Conservation (phyloP, 805 yeast genomes). For the Yarrowia deformans region DNA sequence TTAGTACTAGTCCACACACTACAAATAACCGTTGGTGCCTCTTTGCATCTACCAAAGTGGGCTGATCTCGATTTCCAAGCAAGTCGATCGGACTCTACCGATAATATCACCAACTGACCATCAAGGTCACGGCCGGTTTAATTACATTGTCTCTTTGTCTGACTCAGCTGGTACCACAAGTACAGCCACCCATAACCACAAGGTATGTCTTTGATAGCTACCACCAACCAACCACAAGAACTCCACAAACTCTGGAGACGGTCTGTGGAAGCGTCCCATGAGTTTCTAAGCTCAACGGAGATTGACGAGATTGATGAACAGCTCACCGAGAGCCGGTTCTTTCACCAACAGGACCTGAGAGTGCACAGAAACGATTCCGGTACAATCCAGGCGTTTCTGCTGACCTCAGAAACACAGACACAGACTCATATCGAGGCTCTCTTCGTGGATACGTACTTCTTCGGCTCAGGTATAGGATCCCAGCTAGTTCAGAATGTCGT, state of each 20-base stretch:
- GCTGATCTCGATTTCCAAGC: too few relatives aligned
- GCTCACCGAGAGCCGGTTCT: neutral
- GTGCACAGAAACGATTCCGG: too few relatives aligned
- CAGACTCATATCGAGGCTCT: neutral
- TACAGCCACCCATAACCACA: too few relatives aligned
- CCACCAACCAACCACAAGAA: neutral
- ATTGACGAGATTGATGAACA: neutral
- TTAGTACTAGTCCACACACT: too few relatives aligned
- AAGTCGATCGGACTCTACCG: too few relatives aligned
- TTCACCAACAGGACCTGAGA: neutral
- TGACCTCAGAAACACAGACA: neutral
- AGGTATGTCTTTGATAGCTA: too few relatives aligned
- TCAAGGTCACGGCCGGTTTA: too few relatives aligned
- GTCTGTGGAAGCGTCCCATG: neutral
- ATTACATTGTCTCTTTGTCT: too few relatives aligned
- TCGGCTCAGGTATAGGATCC: neutral
- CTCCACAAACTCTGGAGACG: constrained; percentile 6
- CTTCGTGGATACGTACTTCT: neutral
- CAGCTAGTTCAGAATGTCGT: neutral
- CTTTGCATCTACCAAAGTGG: too few relatives aligned
- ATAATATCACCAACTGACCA: too few relatives aligned
- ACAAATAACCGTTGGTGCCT: too few relatives aligned
- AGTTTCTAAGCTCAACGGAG: neutral
- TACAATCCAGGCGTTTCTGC: neutral
- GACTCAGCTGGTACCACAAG: too few relatives aligned